Conservation (phyloP, 2,329 filamentous ascomycete species). For the Bipolaris zeicola region DNA sequence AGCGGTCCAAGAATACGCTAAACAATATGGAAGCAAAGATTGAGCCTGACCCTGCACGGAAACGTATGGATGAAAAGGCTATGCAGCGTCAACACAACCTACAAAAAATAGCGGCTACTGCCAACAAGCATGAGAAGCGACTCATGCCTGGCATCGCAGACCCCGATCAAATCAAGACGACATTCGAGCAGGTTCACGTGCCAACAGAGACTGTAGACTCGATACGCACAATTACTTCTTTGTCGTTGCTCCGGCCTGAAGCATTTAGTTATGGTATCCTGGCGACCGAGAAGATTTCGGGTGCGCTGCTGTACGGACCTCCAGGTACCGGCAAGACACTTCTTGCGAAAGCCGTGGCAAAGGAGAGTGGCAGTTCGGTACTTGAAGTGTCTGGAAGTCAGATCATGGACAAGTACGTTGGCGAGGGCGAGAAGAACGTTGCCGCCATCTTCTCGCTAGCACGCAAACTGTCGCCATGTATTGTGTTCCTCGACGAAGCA, state of each 20-base stretch:
- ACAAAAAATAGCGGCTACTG: conserved; percentile 40
- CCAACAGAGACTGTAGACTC: conserved; percentile 82
- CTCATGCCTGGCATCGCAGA: conserved; percentile 83
- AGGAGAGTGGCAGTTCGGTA: conserved; percentile 69
- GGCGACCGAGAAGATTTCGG: conserved; percentile 87
- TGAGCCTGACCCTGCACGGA: conserved; percentile 12
- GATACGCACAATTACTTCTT: conserved; percentile 83
- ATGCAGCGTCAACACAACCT: conserved; percentile 59
- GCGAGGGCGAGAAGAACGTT: conserved; percentile 93
- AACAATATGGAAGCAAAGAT: conserved; percentile 3
- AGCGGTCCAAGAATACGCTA: conserved; percentile 12
- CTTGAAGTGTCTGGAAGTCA: conserved; percentile 88
- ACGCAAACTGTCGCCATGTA: conserved; percentile 86
- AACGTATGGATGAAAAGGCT: conserved; percentile 18
- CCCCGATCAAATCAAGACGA: conserved; percentile 79
- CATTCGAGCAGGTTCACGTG: conserved; percentile 85
- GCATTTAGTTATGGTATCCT: conserved; percentile 97
- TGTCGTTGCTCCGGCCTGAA: conserved; percentile 85
- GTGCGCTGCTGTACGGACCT: conserved; percentile 84
- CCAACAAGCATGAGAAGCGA: conserved; percentile 79
- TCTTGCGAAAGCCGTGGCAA: conserved; percentile 68
- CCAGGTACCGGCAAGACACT: conserved; percentile 72
- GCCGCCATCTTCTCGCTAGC: conserved; percentile 89
- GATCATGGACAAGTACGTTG: conserved; percentile 95
- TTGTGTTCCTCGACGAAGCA: conserved; percentile 97